Evolutionary conservation across 805 yeast genomes (phyloP).

Genomic region (Babjeviella inositovora): DNA sequence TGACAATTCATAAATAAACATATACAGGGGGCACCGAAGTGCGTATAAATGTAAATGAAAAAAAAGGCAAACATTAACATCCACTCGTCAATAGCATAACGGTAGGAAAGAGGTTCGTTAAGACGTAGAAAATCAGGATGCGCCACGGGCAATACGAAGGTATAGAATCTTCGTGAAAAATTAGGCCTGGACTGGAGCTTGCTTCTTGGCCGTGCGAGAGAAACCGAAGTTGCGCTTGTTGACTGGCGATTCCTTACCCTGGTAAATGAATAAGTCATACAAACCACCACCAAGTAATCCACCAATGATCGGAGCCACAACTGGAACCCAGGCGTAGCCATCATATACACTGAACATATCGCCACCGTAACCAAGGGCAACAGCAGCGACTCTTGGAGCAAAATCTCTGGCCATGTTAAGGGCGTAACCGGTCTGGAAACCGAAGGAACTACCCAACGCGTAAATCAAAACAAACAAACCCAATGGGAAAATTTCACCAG

Average conservation of each 20-base stretch:
- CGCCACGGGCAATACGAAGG: too few species aligned
- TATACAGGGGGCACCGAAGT: too few species aligned
- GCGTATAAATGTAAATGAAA: too few species aligned
- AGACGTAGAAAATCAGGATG: too few species aligned
- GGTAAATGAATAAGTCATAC: slow-evolving; percentile 33
- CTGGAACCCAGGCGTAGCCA: slow-evolving; percentile 37
- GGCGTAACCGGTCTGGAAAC: slow-evolving; percentile 39
- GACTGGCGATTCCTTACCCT: slow-evolving; percentile 34
- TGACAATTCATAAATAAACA: too few species aligned
- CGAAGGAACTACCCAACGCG: slow-evolving; percentile 28
- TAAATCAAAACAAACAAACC: slow-evolving; percentile 25
- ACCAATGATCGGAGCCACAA: slow-evolving; percentile 32
- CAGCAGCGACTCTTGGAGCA: slow-evolving; percentile 33
- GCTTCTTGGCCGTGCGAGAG: too few species aligned
- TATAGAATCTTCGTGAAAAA: too few species aligned
- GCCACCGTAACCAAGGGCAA: slow-evolving; percentile 26
- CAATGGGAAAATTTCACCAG: slow-evolving; percentile 28
- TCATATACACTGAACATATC: slow-evolving; percentile 18
- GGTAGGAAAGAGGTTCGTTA: too few species aligned
- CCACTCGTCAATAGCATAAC: too few species aligned
- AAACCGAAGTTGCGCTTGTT: slow-evolving; percentile 22
- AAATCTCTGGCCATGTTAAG: slow-evolving; percentile 38
- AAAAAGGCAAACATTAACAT: too few species aligned
- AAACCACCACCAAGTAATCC: slow-evolving; percentile 27
- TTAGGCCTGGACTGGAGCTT: too few species aligned